A percentile compares a stretch with the other conserved stretches of the same genome.
These are phyloP conservation scores for Remersonia thermophila DNA, from an alignment of 2,329 filamentous ascomycete genomes.

Conservation along the genomic window DNA sequence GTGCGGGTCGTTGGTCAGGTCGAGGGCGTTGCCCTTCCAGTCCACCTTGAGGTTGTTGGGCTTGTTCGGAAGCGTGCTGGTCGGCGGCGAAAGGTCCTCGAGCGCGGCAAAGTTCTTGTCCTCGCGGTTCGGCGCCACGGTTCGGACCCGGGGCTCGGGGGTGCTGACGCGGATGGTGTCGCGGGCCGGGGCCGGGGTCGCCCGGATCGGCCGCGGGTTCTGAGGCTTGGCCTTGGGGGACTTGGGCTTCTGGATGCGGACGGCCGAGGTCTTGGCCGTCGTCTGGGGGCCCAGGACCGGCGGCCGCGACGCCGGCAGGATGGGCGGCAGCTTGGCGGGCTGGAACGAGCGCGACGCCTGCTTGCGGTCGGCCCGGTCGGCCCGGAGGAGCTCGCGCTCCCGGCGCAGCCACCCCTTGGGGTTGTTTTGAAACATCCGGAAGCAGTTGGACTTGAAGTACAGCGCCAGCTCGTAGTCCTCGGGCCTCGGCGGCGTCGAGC, in stretches of 20 bases:
- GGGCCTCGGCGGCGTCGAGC: slow-evolving; percentile 33
- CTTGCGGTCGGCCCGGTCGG: slow-evolving; percentile 27
- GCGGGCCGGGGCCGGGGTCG: slow-evolving; percentile 20
- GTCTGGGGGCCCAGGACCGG: slow-evolving; percentile 16
- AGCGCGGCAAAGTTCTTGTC: slow-evolving; percentile 69
- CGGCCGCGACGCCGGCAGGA: slow-evolving; percentile 30
- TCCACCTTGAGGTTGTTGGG: slow-evolving; percentile 68
- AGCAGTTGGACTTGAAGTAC: slow-evolving; percentile 40
- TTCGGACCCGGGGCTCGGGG: slow-evolving; percentile 38
- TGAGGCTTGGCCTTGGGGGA: slow-evolving; percentile 9
- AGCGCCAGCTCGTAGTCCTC: slow-evolving; percentile 44
- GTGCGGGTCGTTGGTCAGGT: slow-evolving; percentile 62
- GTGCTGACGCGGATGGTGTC: slow-evolving; percentile 29
- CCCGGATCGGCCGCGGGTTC: slow-evolving; percentile 24
- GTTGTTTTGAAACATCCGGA: slow-evolving; percentile 32
- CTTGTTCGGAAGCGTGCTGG: slow-evolving; percentile 51
- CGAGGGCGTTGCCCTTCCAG: slow-evolving; percentile 72
- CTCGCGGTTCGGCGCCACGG: slow-evolving; percentile 56
- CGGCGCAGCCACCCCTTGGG: slow-evolving; percentile 35
- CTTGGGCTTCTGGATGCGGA: slow-evolving; percentile 22
- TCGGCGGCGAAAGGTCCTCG: slow-evolving; percentile 59
- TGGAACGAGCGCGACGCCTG: slow-evolving; percentile 28
- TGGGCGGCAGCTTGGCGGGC: slow-evolving; percentile 24
- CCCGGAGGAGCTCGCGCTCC: slow-evolving; percentile 37
- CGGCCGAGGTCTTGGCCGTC: slow-evolving; percentile 9